phyloP scores from a whole-genome alignment of 176 grass and related monocot genomes.

The Phyllostachys edulis region DNA sequence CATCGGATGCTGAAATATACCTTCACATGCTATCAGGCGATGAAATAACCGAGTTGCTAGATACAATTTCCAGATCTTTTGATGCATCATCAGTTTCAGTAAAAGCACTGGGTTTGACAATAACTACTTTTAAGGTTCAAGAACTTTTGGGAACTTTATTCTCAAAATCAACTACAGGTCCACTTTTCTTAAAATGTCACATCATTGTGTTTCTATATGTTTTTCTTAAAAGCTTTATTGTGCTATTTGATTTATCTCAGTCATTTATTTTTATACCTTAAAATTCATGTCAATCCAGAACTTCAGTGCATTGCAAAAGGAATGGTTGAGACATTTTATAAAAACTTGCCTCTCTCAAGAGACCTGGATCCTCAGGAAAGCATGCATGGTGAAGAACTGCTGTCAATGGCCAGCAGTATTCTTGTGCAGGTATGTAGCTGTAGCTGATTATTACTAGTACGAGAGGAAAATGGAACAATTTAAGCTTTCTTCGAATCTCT shows the following conservation, averaged over 20 bases:
- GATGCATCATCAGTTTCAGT: conserved; percentile 55
- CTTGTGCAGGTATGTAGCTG: conserved; percentile 68
- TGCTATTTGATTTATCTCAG: not conserved
- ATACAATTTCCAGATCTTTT: conserved; percentile 51
- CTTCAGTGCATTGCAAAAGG: conserved; percentile 61
- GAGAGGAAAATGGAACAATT: not conserved
- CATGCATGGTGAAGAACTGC: conserved; percentile 93
- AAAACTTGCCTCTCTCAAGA: conserved; percentile 80
- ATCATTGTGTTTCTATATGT: conserved; percentile 19
- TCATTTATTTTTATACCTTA: conserved; percentile 11
- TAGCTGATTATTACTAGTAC: conserved; percentile 22
- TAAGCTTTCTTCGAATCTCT: not conserved
- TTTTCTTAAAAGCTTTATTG: not conserved
- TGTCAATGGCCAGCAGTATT: conserved; percentile 80
- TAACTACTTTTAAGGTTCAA: conserved; percentile 78
- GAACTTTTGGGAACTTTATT: conserved; percentile 73
- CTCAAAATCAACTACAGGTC: conserved; percentile 59
- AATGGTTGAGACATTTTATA: conserved; percentile 78
- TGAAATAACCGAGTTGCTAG: conserved; percentile 65
- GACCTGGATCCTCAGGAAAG: conserved; percentile 92
- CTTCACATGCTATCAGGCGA: conserved; percentile 61
- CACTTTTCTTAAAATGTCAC: conserved; percentile 4
- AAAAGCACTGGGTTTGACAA: conserved; percentile 56
- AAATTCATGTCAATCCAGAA: conserved; percentile 54
- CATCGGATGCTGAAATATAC: conserved; percentile 86